Base-by-base conservation (phyloP, 1,284 basidiomycete genomes). In the Clitocybe nebularis region DNA sequence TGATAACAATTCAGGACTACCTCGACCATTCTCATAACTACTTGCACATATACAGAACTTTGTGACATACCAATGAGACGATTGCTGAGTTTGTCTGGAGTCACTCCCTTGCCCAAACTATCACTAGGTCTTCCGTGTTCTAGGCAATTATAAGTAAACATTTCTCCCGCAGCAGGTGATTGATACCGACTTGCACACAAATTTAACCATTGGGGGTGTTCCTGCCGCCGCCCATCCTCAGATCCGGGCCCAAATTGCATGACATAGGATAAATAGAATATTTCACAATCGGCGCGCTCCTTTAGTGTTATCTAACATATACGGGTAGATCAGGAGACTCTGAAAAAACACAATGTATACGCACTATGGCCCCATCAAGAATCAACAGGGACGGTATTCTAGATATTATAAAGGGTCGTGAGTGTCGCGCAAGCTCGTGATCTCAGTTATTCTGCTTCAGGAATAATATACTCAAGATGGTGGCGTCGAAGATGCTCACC, bases 231-330 rank as follows among this genome's bases (percentile, higher is more conserved):
- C 44, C 68, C 69, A 19, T 71, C 67, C 14, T 77, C 74, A 22
- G 68, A 62, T 16, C 61, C 58, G 23, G 67, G 61, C 19, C 56
- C 60, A 32, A 74, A 62, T 38, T 72, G 75, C 39, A 69, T 67
- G 48, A 84, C 67, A 54, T 68, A 72, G 24, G 82, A 82, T 40
- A 94, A 68, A 63, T 93, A 95, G 58, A 86, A 89, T 29, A 91
- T 63, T 63, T 97, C 93, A 37, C 86, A 82, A 55, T 97, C 94
- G n/a, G 65, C 71, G 25, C 94, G 74, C 59, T 95, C 92, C 47
- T 75, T 78, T 5, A 62, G 44, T 3, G 81, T 75, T 39, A 94
- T 77, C 84, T 90, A 55, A 47, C 37, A 23, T 28, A 39, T 45
- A 39, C 44, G 35, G 44, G 26, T 59, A 44, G 55, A 45, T 52